Conservation (phyloP, 2,329 filamentous ascomycete species). For the Colletotrichum higginsianum region DNA sequence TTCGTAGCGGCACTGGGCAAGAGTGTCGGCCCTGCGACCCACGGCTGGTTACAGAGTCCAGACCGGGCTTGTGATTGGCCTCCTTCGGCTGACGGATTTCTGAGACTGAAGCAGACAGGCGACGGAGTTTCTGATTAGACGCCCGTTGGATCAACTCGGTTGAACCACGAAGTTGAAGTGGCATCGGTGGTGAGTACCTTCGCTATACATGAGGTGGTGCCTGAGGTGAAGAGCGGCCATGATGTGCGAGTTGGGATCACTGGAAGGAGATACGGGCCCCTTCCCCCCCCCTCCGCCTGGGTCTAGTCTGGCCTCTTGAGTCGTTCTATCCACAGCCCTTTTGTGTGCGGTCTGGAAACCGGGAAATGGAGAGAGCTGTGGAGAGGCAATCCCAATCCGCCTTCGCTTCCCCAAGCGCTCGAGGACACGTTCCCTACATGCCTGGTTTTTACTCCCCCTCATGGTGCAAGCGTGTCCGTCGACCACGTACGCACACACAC, state of each 20-base stretch:
- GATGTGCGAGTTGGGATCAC: background rate
- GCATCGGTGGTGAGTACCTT: background rate
- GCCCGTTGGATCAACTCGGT: background rate
- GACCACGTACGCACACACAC: conserved; percentile 24
- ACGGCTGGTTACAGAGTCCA: conserved; percentile 35
- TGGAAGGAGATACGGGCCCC: background rate
- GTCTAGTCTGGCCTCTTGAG: conserved; percentile 27
- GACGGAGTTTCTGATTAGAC: background rate
- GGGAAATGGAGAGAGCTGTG: conserved; percentile 32
- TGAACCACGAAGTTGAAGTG: background rate
- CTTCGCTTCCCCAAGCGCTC: conserved; percentile 37
- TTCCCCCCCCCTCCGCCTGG: background rate
- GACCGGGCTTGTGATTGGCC: conserved; percentile 12
- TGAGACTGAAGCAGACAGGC: background rate
- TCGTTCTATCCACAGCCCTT: conserved; percentile 1
- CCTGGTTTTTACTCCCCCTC: conserved; percentile 12
- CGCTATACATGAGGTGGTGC: background rate
- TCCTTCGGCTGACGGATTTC: background rate
- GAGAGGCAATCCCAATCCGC: conserved; percentile 7
- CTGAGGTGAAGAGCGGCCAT: background rate
- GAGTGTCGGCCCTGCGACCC: conserved; percentile 12
- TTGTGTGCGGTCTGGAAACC: conserved; percentile 20
- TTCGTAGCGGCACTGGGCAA: conserved; percentile 5
- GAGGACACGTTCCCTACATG: conserved; percentile 40
- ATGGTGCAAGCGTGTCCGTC: background rate